Percentiles rank a stretch among this genome's conserved stretches.
phyloP scores from a whole-genome alignment of 495 filamentous ascomycete species.

The Xylaria telfairii region DNA sequence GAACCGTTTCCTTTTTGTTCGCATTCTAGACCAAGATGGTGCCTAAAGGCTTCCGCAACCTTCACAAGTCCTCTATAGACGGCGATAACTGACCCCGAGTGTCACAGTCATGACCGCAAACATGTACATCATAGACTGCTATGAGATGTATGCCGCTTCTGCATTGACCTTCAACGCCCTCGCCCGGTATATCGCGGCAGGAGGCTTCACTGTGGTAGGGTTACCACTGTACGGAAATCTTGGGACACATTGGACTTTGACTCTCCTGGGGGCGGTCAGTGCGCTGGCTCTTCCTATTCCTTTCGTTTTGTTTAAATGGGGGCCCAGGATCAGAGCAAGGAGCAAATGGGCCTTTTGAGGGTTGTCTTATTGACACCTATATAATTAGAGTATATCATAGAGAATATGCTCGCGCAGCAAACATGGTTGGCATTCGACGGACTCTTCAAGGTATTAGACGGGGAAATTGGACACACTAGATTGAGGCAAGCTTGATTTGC shows the following conservation, averaged over 20 bases:
- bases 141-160: conserved; percentile 67
- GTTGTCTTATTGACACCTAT: background rate
- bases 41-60: no score
- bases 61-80: no score
- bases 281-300: conserved; percentile 59
- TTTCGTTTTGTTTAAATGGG: conserved; percentile 60
- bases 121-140: conserved; percentile 72
- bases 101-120: conserved; percentile 56
- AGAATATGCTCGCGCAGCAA: background rate
- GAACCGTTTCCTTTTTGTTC: no score
- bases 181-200: conserved; percentile 30
- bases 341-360: conserved; percentile 49
- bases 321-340: conserved; percentile 50
- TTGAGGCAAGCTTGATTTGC: background rate
- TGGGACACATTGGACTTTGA: conserved; percentile 63
- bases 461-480: background rate
- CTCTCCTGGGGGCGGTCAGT: conserved; percentile 59
- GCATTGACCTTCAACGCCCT: conserved; percentile 63
- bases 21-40: no score
- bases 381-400: background rate
- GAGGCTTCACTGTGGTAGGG: conserved; percentile 42
- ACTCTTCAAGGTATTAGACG: background rate
- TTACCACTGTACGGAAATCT: conserved; percentile 52
- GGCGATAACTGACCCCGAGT: no score
- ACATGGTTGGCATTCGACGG: background rate